Conservation (phyloP, 1,284 basidiomycete genomes). For the Flammula alnicola region DNA sequence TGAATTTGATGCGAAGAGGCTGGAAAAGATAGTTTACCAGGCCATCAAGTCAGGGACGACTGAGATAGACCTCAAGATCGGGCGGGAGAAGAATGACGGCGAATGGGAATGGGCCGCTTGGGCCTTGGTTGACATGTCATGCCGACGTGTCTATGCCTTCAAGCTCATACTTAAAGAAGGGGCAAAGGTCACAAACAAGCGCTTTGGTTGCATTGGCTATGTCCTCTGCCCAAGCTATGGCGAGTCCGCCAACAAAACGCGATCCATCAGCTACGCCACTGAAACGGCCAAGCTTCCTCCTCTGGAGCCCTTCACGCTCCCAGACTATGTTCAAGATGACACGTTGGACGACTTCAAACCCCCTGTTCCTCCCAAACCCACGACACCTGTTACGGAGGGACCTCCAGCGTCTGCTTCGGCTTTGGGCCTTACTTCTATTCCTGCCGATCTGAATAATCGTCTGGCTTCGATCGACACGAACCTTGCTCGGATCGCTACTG, state of each 20-base stretch:
- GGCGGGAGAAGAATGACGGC: conserved; percentile 30
- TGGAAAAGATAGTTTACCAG: conserved; percentile 36
- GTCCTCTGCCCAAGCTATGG: conserved; percentile 39
- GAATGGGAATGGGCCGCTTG: conserved; percentile 41
- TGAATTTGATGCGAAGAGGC: conserved; percentile 26
- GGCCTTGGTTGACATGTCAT: conserved; percentile 43
- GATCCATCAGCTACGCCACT: conserved; percentile 35
- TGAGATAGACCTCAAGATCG: conserved; percentile 38
- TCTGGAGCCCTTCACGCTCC: conserved; percentile 24
- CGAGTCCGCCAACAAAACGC: conserved; percentile 28
- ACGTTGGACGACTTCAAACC: conserved; percentile 29
- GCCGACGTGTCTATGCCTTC: conserved; percentile 42
- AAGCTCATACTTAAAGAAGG: conserved; percentile 40
- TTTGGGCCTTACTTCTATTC: conserved; percentile 15
- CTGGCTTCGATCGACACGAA: conserved; percentile 36
- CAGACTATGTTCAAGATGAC: conserved; percentile 30
- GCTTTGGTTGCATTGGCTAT: conserved; percentile 38
- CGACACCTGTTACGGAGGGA: too few species aligned
- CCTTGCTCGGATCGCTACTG: conserved; percentile 34
- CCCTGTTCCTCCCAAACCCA: conserved; percentile 27
- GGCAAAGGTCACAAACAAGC: conserved; percentile 25
- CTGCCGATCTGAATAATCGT: conserved; percentile 29
- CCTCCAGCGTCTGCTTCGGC: conserved; percentile 19
- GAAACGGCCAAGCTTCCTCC: conserved; percentile 35
- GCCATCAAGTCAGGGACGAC: conserved; percentile 40